A percentile compares a stretch with the other conserved stretches of the same genome.
Conservation (phyloP, 2,329 filamentous ascomycete genomes). For the Fusarium pseudograminearum region DNA sequence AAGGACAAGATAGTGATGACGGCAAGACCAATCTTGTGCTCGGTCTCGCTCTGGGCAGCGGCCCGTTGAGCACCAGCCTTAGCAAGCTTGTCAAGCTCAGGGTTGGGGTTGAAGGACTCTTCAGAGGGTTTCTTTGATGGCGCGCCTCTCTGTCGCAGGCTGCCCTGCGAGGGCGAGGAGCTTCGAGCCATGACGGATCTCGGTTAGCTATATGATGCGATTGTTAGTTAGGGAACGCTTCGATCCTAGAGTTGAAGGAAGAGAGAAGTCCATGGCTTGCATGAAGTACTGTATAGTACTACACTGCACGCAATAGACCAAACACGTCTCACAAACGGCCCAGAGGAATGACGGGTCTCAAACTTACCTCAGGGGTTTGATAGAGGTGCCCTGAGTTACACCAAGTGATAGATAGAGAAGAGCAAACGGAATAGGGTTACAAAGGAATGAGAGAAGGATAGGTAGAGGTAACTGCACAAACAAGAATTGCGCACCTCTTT, state of each 20-base stretch:
- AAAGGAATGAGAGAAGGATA: conserved; percentile 44
- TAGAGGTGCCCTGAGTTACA: conserved; percentile 25
- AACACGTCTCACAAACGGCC: conserved; percentile 26
- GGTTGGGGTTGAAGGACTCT: conserved; percentile 55
- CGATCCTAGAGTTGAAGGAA: not conserved
- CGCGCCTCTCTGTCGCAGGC: conserved; percentile 70
- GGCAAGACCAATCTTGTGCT: conserved; percentile 82
- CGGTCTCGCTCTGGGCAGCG: conserved; percentile 72
- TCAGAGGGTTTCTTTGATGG: conserved; percentile 62
- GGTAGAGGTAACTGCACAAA: conserved; percentile 31
- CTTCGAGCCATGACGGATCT: conserved; percentile 59
- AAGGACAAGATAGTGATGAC: conserved; percentile 88
- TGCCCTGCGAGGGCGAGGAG: conserved; percentile 66
- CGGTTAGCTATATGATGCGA: conserved; percentile 26
- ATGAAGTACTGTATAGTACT: not conserved
- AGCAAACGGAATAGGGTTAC: conserved; percentile 32
- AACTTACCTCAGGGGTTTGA: conserved; percentile 44
- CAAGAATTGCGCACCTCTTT: conserved; percentile 37
- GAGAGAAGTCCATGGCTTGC: not conserved
- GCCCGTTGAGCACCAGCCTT: conserved; percentile 53
- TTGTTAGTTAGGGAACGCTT: conserved; percentile 32
- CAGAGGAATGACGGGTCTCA: conserved; percentile 33
- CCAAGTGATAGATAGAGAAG: conserved; percentile 23
- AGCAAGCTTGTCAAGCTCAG: conserved; percentile 64
- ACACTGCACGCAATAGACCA: conserved; percentile 6